phyloP scores from a whole-genome alignment of 345 rosid species.

The Draba incana region DNA sequence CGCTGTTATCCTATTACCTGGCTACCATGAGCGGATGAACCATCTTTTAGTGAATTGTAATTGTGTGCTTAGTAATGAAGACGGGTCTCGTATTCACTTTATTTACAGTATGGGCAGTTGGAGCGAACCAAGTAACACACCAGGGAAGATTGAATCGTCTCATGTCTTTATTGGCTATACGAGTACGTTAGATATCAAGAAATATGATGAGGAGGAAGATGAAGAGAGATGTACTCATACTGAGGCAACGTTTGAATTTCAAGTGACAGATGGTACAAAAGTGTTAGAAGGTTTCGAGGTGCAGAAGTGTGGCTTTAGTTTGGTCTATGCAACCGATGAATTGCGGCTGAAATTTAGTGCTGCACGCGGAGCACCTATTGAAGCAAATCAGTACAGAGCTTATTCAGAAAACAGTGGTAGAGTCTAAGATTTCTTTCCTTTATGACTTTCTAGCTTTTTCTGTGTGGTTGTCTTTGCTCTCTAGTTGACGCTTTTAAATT shows the following conservation, averaged over 20 bases:
- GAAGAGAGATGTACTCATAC: not conserved
- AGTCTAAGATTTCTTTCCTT: not conserved
- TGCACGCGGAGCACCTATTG: too few relatives aligned
- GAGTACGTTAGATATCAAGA: not conserved
- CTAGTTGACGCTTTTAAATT: not conserved
- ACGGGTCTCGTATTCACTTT: not conserved
- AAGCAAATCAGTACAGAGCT: not conserved
- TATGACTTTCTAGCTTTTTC: too few relatives aligned
- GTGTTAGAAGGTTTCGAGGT: not conserved
- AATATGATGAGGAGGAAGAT: not conserved
- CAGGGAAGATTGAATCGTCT: not conserved
- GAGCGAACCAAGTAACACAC: not conserved
- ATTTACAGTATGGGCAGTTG: slow-evolving; percentile 1
- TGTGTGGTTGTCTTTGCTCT: too few relatives aligned
- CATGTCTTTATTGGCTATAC: slow-evolving; percentile 26
- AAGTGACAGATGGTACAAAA: slow-evolving; percentile 23
- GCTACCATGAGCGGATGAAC: not conserved
- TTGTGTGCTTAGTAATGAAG: not conserved
- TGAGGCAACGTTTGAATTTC: not conserved
- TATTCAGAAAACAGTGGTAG: not conserved
- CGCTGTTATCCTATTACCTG: slow-evolving; percentile 11
- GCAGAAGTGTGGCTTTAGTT: slow-evolving; percentile 21
- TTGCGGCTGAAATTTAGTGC: not conserved
- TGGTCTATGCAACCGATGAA: not conserved
- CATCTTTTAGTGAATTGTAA: not conserved